These are phyloP conservation scores for Rhodotorula graminis DNA, from an alignment of 768 basidiomycete genomes.

Conservation along the genomic window DNA sequence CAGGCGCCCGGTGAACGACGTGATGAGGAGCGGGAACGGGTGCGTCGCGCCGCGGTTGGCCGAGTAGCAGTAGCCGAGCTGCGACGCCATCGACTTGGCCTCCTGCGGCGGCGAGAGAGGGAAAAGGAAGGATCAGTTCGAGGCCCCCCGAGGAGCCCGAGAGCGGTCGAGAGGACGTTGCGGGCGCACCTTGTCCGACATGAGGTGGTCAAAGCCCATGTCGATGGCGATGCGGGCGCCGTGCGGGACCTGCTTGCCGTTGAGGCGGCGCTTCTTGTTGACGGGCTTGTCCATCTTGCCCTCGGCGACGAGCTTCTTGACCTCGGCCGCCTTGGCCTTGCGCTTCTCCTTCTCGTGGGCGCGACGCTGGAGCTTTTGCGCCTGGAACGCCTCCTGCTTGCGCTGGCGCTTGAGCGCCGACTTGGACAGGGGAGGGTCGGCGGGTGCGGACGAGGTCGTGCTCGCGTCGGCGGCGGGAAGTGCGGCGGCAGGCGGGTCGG, in stretches of 20 bases:
- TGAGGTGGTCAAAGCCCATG: constrained; percentile 84
- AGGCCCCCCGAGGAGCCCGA: no score
- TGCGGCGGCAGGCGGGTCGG: no score
- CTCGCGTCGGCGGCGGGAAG: background rate
- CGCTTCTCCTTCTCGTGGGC: constrained; percentile 63
- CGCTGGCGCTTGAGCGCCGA: constrained; percentile 31
- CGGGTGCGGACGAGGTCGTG: background rate
- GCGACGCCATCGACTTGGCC: constrained; percentile 78
- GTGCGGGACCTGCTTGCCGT: constrained; percentile 45
- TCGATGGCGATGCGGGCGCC: constrained; percentile 73
- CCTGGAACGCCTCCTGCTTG: constrained; percentile 55
- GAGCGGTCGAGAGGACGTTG: no score
- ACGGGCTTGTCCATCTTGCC: constrained; percentile 44
- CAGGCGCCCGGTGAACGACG: constrained; percentile 71
- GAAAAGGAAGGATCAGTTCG: background rate
- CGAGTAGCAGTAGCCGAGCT: constrained; percentile 87
- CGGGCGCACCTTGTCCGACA: constrained; percentile 77
- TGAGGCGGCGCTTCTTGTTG: constrained; percentile 39
- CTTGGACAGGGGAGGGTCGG: constrained; percentile 9
- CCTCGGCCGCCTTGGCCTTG: constrained; percentile 65
- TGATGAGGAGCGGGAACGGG: constrained; percentile 74
- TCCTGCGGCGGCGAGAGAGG: constrained; percentile 56
- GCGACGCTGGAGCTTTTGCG: constrained; percentile 66
- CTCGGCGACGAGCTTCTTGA: constrained; percentile 50
- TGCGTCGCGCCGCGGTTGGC: constrained; percentile 67